Base-by-base conservation (phyloP, 148 eudicot genomes). In the Chenopodium quinoa region DNA sequence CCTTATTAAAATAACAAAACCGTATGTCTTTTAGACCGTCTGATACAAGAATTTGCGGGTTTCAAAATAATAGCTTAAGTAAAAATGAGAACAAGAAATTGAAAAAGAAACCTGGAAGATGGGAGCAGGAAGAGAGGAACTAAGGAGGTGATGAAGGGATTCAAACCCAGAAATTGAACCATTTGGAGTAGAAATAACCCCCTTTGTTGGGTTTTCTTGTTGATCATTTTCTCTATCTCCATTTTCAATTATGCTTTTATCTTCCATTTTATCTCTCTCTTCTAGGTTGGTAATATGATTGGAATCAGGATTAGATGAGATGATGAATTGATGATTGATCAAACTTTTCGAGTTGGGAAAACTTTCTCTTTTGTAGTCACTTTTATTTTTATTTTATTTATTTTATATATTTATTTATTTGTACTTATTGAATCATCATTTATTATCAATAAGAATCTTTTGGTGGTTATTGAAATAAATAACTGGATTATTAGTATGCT, bases 161-260 rank as follows among this genome's bases (percentile, higher is more conserved):
- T 90, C 92, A 77, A 89, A 93, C 50, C 98, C 98, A 84, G 88
- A 91, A 81, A 95, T 87, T 13, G 98, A 90, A 70, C 95, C 95
- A 58, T 84, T 82, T 23, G 80, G 82, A 22, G 86, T 22, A 54
- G 75, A 78, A 23, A 34, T 5, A 27, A n/a, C 56, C 27, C 20
- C 12, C 19, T 62, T 83, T 50, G 86, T 29, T 75, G 80, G 52
- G 52, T 73, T 34, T 22, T 82, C 76, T 58, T 40, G 44, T 40
- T 40, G 44, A 40, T 40, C 44, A 40, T 5, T 40, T 40, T 60
- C 4, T 48, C 81, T 19, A 29, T 77, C 81, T 29, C 90, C 89
- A 23, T 81, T 82, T 54, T 68, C 83, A 50, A 22, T 81, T 81
- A 23, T 84, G 64, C 60, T 29, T 50, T 64, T 79, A n/a, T 79